Base-by-base conservation (phyloP, 2,329 filamentous ascomycete species). In the Colletotrichum chlorophyti region DNA sequence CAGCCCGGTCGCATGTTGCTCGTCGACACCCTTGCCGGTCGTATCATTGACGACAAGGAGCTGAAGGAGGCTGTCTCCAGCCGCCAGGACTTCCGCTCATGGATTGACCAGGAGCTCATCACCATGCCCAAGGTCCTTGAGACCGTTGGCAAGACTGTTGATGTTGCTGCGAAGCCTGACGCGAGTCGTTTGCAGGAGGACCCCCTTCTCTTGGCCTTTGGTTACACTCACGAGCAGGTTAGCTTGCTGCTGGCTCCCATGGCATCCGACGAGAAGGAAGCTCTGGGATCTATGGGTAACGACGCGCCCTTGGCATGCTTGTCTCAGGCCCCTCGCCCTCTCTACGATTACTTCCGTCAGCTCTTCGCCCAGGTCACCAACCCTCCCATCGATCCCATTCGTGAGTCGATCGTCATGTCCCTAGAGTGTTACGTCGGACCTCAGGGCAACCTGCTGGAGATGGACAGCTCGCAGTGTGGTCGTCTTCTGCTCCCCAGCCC, bases 351-450 rank as follows among this genome's bases (percentile, higher is more conserved):
- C 79, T 98, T 98, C 88, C 88, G 94, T 63, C 91, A 98, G 79
- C 88, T 98, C 38, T 98, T 98, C 74, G 94, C 94, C 9, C 94
- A 98, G 78, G 94, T 98, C 73, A 98, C 94, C 62, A 98, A 98
- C 76, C 94, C 94, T 65, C 94, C 94, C 12, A 98, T 98, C 70
- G 94, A 98, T 70, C 94, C 94, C 27, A 98, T 98, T 67, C 86
- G 94, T 75, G 94, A 98, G 82, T 94, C 93, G 24, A 95, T 97
- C 69, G 94, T 98, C 75, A 98, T 98, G 94, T 97, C 94, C 53
- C 79, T 98, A 35, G 93, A 97, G 72, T 96, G 94, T 69, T 98
- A 97, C 71, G 91, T 98, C 66, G 94, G 94, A 45, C 94, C 94
- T 41, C 94, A 98, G 76, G 94, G 94, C 58, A 98, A 98, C 72